Base-by-base conservation (phyloP, 176 grass and related monocot species). In the Carex kokanica region DNA sequence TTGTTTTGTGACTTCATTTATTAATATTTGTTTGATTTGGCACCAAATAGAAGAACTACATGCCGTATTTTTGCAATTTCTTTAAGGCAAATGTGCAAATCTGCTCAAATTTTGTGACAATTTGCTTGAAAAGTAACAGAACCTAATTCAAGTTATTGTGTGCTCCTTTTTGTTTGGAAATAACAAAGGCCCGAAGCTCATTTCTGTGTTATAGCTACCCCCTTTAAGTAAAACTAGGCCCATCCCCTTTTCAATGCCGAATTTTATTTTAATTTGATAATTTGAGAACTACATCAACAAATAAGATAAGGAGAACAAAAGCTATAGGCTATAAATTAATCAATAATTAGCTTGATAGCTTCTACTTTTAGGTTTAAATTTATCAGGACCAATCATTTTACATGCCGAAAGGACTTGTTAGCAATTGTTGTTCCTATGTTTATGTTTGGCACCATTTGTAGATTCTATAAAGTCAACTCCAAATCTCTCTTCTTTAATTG, bases 401-500 rank as follows among this genome's bases (percentile, higher is more conserved):
- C 11, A 52, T 29, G 71, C 70, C 5, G 71, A 53, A 74, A 74
- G 71, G 21, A 21, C 12, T 74, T 60, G 27, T 49, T 53, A 53
- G 21, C 40, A 51, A 74, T 29, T 12, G 1, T 52, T 74, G 70
- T 74, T 74, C 43, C 70, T 27, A 51, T 10, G 18, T 51, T 24
- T 27, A 51, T 10, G 18, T 51, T 24, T 74, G 21, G 5, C 45
- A 74, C 21, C 45, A 25, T 51, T 74, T 52, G 20, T 25, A 53
- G 43, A 52, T 53, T 74, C 2, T 74, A 25, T 45, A 5, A 27
- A 23, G 69, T 73, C 69, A 45, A 24, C 69, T 73, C 40, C 18
- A 73, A 49, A 73, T 45, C 40, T 73, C 18, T 49, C 40, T 73
- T 70, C 66, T 41, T 70, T 73, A 49, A 20, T 73, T 47, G 69